Conservation (phyloP, 1,284 basidiomycete genomes). For the Pterulicium gracile region DNA sequence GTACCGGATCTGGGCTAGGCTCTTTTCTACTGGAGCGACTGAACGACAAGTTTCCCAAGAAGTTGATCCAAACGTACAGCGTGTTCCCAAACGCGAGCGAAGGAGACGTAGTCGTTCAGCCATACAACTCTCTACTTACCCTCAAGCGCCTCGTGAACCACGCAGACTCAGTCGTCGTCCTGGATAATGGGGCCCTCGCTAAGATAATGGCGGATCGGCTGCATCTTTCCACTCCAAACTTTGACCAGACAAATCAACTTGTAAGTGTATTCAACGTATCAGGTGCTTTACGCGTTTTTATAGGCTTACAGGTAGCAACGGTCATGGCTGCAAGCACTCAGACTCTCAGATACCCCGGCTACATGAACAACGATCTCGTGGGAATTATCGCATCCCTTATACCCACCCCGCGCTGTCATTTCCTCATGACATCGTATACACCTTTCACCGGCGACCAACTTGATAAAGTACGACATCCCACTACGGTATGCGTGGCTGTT, state of each 20-base stretch:
- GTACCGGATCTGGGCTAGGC: constrained; percentile 95
- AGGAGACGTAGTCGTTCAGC: constrained; percentile 94
- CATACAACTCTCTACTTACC: constrained; percentile 95
- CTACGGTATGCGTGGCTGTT: neutral
- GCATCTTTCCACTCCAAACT: constrained; percentile 85
- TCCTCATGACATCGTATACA: constrained; percentile 99
- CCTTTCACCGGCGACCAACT: constrained; percentile 96
- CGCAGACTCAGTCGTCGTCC: constrained; percentile 94
- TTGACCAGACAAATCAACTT: constrained; percentile 92
- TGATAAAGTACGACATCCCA: constrained; percentile 56
- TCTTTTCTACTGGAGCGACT: constrained; percentile 94
- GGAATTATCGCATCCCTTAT: constrained; percentile 96
- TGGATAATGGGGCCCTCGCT: constrained; percentile 92
- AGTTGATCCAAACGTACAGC: constrained; percentile 98
- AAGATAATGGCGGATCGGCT: constrained; percentile 88
- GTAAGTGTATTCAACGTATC: constrained; percentile 29
- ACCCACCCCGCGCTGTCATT: constrained; percentile 97
- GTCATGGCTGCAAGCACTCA: constrained; percentile 97
- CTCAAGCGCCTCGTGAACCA: constrained; percentile 93
- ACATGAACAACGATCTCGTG: constrained; percentile 99
- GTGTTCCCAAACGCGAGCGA: constrained; percentile 94
- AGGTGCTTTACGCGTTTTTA: constrained; percentile 2
- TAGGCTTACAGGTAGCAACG: constrained; percentile 63
- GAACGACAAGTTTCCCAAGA: constrained; percentile 98
- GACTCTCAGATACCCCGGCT: constrained; percentile 94